Percentiles rank a stretch among this genome's conserved stretches.
These are phyloP conservation scores for Dissoconium aciculare DNA, from an alignment of 2,329 filamentous ascomycete species.

Conservation along the genomic window DNA sequence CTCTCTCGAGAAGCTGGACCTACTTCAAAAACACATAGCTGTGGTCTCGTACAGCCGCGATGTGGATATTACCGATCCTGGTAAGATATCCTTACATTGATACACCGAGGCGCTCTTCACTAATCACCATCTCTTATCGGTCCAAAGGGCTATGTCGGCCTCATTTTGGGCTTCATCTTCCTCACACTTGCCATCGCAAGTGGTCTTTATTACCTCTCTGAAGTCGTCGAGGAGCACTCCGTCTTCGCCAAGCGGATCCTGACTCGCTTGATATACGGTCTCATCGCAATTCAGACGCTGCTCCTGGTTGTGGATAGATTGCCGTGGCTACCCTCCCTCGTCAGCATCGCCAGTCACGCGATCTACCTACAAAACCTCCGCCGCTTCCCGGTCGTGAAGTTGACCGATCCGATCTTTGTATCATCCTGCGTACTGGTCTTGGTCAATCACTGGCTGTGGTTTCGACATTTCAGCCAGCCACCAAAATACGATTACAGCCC, in stretches of 20 bases:
- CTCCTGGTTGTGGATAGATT: conserved; percentile 76
- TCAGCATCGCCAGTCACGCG: conserved; percentile 67
- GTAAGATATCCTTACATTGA: conserved; percentile 10
- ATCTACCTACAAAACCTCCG: conserved; percentile 81
- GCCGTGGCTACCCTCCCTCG: conserved; percentile 54
- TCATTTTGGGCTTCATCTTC: conserved; percentile 80
- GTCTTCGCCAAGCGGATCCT: conserved; percentile 82
- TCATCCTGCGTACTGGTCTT: conserved; percentile 73
- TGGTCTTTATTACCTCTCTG: conserved; percentile 95
- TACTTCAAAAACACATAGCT: too few relatives aligned
- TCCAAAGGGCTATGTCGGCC: conserved; percentile 59
- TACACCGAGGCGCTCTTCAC: too few relatives aligned
- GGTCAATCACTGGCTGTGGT: conserved; percentile 89
- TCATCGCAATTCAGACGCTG: conserved; percentile 59
- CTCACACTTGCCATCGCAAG: conserved; percentile 91
- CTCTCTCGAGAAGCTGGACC: too few relatives aligned
- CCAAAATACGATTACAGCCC: conserved; percentile 31
- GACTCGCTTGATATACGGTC: conserved; percentile 65
- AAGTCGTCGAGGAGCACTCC: conserved; percentile 95
- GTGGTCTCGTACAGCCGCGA: too few relatives aligned
- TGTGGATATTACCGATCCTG: conserved; percentile 92
- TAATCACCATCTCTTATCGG: neutral
- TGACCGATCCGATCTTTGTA: conserved; percentile 77
- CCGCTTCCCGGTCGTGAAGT: conserved; percentile 60
- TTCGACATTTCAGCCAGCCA: conserved; percentile 67